Evolutionary conservation across 805 yeast genomes (phyloP).

Genomic region (Metschnikowia arizonensis): DNA sequence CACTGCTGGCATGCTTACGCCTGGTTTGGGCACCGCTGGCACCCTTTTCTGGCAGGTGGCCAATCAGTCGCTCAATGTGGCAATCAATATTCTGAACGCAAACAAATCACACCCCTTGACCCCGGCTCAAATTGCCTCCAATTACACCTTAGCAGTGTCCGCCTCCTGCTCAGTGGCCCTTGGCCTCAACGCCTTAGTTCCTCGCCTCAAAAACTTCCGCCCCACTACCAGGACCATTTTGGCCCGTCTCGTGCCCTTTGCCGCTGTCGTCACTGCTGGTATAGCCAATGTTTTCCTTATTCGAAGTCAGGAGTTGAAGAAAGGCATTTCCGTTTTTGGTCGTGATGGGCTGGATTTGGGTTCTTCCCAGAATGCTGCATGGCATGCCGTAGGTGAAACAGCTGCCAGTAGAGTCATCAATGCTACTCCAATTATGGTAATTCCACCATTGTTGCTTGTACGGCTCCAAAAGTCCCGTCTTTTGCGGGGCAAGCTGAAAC

Average conservation of each 20-base stretch:
- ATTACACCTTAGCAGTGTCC: constrained; percentile 82
- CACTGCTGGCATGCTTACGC: constrained; percentile 97
- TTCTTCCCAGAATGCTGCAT: constrained; percentile 79
- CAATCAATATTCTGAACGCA: constrained; percentile 93
- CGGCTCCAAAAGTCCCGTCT: constrained; percentile 63
- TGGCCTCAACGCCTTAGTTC: constrained; percentile 90
- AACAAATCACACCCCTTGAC: constrained; percentile 91
- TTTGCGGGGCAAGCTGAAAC: constrained; percentile 62
- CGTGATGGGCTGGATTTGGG: constrained; percentile 58
- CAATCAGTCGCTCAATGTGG: constrained; percentile 94
- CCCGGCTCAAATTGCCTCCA: constrained; percentile 68
- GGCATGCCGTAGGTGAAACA: constrained; percentile 93
- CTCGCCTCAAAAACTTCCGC: constrained; percentile 66
- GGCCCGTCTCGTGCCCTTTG: constrained; percentile 92
- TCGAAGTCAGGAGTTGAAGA: constrained; percentile 91
- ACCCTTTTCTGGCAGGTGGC: constrained; percentile 97
- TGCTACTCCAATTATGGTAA: constrained; percentile 96
- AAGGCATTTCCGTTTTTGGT: constrained; percentile 73
- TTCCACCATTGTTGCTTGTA: constrained; percentile 85
- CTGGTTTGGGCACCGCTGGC: constrained; percentile 83
- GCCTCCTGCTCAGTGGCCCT: constrained; percentile 95
- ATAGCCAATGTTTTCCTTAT: constrained; percentile 91
- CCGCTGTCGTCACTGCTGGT: constrained; percentile 98
- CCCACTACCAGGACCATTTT: constrained; percentile 67
- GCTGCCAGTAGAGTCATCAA: constrained; percentile 92